Percentiles rank a stretch among this genome's conserved stretches.
These are phyloP conservation scores for Phytophthora sojae DNA, from an alignment of 352 stramenopile species.

Conservation along the genomic window DNA sequence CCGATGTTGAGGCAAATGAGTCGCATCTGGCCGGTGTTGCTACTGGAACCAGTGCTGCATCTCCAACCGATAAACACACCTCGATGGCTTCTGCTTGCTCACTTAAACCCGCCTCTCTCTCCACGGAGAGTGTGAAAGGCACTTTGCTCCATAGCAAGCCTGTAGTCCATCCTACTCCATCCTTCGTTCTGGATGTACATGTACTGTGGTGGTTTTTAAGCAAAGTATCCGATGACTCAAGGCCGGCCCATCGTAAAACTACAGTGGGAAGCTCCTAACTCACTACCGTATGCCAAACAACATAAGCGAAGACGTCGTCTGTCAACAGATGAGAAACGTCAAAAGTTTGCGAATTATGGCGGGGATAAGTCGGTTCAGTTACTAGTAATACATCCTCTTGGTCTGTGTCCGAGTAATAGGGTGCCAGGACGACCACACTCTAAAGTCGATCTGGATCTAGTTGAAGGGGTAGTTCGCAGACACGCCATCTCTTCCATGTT, in stretches of 20 bases:
- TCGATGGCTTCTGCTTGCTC: too few species aligned
- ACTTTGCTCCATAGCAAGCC: too few species aligned
- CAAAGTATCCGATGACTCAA: background rate
- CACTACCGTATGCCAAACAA: background rate
- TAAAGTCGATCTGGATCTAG: background rate
- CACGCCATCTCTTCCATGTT: background rate
- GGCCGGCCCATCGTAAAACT: background rate
- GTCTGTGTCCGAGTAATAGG: slow-evolving; percentile 2
- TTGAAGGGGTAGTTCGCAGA: background rate
- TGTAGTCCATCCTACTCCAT: too few species aligned
- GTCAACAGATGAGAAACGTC: background rate
- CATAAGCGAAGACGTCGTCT: background rate
- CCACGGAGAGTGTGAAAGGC: too few species aligned
- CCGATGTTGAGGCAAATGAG: too few species aligned
- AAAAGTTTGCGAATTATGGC: slow-evolving; percentile 3
- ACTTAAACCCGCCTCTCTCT: too few species aligned
- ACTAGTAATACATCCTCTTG: slow-evolving; percentile 2
- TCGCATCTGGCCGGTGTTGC: too few species aligned
- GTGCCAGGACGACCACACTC: slow-evolving; percentile 1
- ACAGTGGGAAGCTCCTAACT: background rate
- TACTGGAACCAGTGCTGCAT: too few species aligned
- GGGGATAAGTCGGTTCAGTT: slow-evolving; percentile 7
- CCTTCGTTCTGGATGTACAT: too few species aligned
- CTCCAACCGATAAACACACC: too few species aligned
- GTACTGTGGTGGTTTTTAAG: too few species aligned